Percentiles rank a stretch among this genome's conserved stretches.
Evolutionary conservation across 345 rosid genomes (phyloP).

Genomic region (Eucalyptus cloeziana): DNA sequence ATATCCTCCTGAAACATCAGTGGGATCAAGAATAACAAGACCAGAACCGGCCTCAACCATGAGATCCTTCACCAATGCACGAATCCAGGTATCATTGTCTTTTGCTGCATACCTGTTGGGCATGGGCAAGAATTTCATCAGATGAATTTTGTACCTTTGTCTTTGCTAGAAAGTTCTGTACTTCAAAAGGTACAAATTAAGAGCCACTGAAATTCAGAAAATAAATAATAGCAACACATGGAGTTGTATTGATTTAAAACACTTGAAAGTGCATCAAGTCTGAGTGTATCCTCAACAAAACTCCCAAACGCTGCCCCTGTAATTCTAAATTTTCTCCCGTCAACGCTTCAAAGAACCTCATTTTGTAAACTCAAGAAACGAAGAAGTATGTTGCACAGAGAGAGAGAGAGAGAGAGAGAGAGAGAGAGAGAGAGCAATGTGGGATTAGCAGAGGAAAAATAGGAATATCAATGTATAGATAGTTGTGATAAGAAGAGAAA

Average conservation of each 20-base stretch:
- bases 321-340: not conserved
- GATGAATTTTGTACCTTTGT: not conserved
- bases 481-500: not conserved
- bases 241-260: not conserved
- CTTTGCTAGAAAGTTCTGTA: not conserved
- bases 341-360: not conserved
- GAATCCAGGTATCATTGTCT: constrained; percentile 91
- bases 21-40: constrained; percentile 80
- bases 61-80: constrained; percentile 75
- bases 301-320: not conserved
- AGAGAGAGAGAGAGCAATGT: not conserved
- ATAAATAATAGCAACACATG: not conserved
- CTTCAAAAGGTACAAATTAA: not conserved
- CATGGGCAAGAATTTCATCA: not conserved
- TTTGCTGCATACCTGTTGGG: constrained; percentile 79
- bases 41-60: constrained; percentile 96
- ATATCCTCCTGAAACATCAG: constrained; percentile 85
- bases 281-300: not conserved
- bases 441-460: not conserved
- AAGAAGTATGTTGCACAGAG: not conserved
- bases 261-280: not conserved
- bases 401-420: not conserved
- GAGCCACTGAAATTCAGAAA: not conserved
- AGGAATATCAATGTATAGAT: not conserved
- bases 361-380: not conserved